Evolutionary conservation across 2,329 filamentous ascomycete genomes (phyloP), one percentile per base, ranked within the genome.

Genomic region (Colletotrichum sp.): DNA sequence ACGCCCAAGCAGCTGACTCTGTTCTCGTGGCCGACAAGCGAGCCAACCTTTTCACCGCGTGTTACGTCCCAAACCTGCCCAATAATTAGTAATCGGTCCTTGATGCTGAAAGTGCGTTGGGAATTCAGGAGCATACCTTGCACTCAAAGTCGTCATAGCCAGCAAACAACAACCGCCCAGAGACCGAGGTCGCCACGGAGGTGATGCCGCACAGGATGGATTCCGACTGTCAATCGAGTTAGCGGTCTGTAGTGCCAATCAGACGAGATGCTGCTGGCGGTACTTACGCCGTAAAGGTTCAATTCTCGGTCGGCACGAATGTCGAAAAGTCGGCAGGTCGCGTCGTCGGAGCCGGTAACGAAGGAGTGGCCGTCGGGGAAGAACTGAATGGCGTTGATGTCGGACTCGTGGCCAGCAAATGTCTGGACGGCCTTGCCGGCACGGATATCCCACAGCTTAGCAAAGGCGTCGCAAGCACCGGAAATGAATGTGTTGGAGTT

Each of bases 401-500:
- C 97, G 60, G 96, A 98, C 87, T 98, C 97, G 87, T 98, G 97
- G 32, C 97, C 97, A 69, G 97, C 96, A 85, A 99, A 99, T 3
- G 97, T 99, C 89, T 99, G 97, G 68, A 98, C 96, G 79, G 97
- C 98, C 90, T 98, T 98, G 82, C 98, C 96, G 79, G 97, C 96
- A 83, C 97, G 95, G 80, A 98, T 98, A 88, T 99, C 97, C 97
- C 97, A 99, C 73, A 99, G 89, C 88, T 99, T 99, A 74, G 97
- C 97, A 83, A 98, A 99, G 19, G 96, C 96, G 85, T 99, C 97
- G 87, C 97, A 99, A 81, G 97, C 97, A 85, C 97, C 97, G n/a
- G 97, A 98, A 78, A 98, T 97, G 84, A 99, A 99, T 78, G 98
- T 97, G 87, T 98, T 98, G 87, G 98, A 96, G 88, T 98, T 98